Percentiles rank a stretch among this genome's conserved stretches.
Conservation (phyloP, 2,329 filamentous ascomycete species). For the Didymellaceae sp. region DNA sequence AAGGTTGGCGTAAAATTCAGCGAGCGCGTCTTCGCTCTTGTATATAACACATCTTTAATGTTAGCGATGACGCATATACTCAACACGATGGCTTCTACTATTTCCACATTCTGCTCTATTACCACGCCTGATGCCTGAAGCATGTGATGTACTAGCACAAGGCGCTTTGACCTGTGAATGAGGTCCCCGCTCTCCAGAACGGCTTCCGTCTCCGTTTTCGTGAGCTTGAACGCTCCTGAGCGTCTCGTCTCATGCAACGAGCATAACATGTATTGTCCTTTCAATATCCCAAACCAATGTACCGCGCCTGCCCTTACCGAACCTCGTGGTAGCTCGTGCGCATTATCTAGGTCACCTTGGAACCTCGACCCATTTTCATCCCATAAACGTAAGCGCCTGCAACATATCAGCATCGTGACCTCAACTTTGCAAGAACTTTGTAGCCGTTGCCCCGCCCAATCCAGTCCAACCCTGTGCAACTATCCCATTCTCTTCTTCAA, state of each 20-base stretch:
- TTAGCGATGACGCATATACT: slow-evolving; percentile 16
- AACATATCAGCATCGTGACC: slow-evolving; percentile 15
- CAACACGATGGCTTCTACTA: too few species aligned
- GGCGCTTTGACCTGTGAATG: too few species aligned
- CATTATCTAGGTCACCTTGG: neutral
- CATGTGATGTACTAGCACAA: too few species aligned
- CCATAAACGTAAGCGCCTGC: slow-evolving; percentile 41
- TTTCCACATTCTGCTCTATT: neutral
- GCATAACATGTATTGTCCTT: too few species aligned
- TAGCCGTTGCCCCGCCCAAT: too few species aligned
- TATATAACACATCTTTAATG: slow-evolving; percentile 38
- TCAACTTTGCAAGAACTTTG: too few species aligned
- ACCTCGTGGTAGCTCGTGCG: slow-evolving; percentile 1
- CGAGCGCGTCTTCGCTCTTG: slow-evolving; percentile 21
- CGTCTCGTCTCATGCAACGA: too few species aligned
- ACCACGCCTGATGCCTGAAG: neutral
- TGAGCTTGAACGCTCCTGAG: too few species aligned
- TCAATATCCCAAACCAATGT: too few species aligned
- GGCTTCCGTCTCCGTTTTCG: too few species aligned
- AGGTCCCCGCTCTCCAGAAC: too few species aligned
- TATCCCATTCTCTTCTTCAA: neutral
- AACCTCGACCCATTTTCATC: slow-evolving; percentile 10
- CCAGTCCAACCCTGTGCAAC: neutral
- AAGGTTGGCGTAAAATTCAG: slow-evolving; percentile 25
- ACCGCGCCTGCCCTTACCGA: slow-evolving; percentile 13